phyloP scores from a whole-genome alignment of 805 yeast species.

The Tetrapisispora fleetii region DNA sequence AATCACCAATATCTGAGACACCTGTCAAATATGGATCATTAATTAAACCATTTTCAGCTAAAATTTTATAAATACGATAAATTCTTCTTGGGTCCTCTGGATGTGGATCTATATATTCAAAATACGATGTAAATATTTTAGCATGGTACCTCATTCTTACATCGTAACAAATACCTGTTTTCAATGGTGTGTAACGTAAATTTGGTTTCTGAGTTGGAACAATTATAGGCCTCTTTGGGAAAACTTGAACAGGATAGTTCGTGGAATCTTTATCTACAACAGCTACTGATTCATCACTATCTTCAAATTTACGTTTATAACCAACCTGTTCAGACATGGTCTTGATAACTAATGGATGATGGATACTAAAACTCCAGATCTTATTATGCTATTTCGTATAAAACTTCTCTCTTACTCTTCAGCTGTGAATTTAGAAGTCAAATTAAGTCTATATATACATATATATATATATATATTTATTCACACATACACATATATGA shows the following conservation, averaged over 20 bases:
- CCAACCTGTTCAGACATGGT: background rate
- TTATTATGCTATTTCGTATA: too few relatives aligned
- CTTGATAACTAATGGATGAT: background rate
- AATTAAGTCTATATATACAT: too few relatives aligned
- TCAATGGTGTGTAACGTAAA: conserved; percentile 60
- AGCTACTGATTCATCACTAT: background rate
- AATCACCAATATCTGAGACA: conserved; percentile 65
- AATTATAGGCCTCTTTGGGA: conserved; percentile 1
- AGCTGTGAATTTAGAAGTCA: too few relatives aligned
- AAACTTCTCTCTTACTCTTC: too few relatives aligned
- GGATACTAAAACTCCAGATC: too few relatives aligned
- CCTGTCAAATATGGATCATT: conserved; percentile 64
- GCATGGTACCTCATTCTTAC: conserved; percentile 97
- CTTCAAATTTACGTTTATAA: background rate
- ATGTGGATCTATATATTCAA: conserved; percentile 94
- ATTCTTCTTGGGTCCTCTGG: conserved; percentile 98
- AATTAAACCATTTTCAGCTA: conserved; percentile 89
- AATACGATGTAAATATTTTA: conserved; percentile 81
- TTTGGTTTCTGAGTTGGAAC: conserved; percentile 38
- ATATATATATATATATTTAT: too few relatives aligned
- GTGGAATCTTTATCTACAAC: background rate
- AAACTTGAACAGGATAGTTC: too few relatives aligned
- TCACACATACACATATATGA: too few relatives aligned
- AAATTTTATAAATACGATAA: conserved; percentile 81
- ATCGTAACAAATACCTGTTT: conserved; percentile 92